A percentile compares a stretch with the other conserved stretches of the same genome.
phyloP scores from a whole-genome alignment of 495 filamentous ascomycete species.

The Annulohypoxylon maeteangense region DNA sequence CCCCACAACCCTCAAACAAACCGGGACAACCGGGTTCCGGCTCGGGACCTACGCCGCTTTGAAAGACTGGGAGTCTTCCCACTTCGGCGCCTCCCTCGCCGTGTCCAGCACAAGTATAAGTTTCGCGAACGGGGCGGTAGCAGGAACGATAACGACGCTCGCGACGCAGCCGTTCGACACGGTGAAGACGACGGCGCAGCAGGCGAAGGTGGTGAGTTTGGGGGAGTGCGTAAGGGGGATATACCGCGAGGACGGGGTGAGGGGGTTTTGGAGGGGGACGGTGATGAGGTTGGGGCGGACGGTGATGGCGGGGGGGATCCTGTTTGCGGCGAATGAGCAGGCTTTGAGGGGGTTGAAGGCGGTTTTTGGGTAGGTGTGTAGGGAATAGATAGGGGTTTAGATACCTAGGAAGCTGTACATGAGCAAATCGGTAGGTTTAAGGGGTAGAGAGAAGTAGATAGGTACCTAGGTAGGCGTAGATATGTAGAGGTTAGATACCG shows the following conservation, averaged over 20 bases:
- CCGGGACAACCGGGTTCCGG: constrained; percentile 69
- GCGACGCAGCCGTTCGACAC: constrained; percentile 75
- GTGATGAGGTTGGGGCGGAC: constrained; percentile 73
- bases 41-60: constrained; percentile 76
- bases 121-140: constrained; percentile 70
- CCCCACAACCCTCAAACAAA: constrained; percentile 74
- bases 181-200: constrained; percentile 72
- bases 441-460: neutral
- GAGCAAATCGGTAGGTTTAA: no score
- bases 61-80: constrained; percentile 64
- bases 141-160: constrained; percentile 69
- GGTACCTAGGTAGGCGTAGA: neutral
- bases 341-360: constrained; percentile 40
- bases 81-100: constrained; percentile 48
- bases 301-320: constrained; percentile 71
- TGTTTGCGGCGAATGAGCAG: constrained; percentile 73
- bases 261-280: constrained; percentile 73
- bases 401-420: no score
- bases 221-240: constrained; percentile 64
- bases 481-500: neutral
- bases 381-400: neutral
- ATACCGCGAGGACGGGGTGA: constrained; percentile 64
- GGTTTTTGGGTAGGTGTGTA: constrained; percentile 15
- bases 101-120: constrained; percentile 50
- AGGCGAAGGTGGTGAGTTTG: constrained; percentile 62